Percentiles rank a stretch among this genome's conserved stretches.
phyloP scores from a whole-genome alignment of 2,329 filamentous ascomycete species.

The Tothia fuscella region DNA sequence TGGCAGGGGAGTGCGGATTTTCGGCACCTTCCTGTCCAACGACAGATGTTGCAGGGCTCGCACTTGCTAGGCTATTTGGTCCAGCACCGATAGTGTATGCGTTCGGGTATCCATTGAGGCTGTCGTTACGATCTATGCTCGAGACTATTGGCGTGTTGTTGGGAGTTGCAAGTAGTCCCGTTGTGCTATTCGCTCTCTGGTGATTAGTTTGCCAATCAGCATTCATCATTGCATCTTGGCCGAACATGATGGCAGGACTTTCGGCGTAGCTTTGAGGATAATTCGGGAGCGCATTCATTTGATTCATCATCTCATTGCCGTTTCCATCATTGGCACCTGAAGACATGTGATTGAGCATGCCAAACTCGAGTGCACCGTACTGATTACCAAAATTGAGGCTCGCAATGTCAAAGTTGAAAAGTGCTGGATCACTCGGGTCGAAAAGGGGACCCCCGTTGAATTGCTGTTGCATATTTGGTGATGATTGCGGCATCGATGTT shows the following conservation, averaged over 20 bases:
- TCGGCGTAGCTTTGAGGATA: neutral
- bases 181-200: conserved; percentile 24
- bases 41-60: conserved; percentile 45
- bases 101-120: conserved; percentile 33
- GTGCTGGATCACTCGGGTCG: conserved; percentile 78
- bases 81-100: conserved; percentile 52
- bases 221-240: conserved; percentile 28
- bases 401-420: conserved; percentile 94
- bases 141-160: conserved; percentile 29
- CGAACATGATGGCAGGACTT: conserved; percentile 25
- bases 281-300: conserved; percentile 3
- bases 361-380: conserved; percentile 90
- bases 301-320: conserved; percentile 17
- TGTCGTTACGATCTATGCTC: conserved; percentile 22
- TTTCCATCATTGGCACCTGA: conserved; percentile 51
- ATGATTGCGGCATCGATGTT: conserved; percentile 31
- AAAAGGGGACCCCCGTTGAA: conserved; percentile 48
- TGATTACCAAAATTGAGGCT: conserved; percentile 92
- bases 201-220: conserved; percentile 25
- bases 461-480: conserved; percentile 31
- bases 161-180: conserved; percentile 29
- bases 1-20: conserved; percentile 17
- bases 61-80: conserved; percentile 43
- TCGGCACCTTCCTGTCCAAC: conserved; percentile 33
- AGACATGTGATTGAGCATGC: conserved; percentile 92